phyloP scores from a whole-genome alignment of 1,139 yeast species.

The Arxiozyma slooffiae region DNA sequence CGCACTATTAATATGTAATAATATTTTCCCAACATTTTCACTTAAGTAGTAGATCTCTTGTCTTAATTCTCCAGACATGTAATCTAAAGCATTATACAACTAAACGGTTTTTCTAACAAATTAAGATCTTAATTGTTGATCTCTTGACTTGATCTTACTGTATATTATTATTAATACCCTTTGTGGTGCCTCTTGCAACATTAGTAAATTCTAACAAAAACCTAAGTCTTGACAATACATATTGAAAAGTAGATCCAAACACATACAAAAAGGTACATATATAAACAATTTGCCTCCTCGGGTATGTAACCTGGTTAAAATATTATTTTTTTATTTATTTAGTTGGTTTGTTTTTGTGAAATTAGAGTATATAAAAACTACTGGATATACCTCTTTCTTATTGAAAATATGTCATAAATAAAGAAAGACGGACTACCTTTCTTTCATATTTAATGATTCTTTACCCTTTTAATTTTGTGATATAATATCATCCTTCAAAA shows the following conservation, averaged over 20 bases:
- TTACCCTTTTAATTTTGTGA: background rate
- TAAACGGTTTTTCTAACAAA: conserved; percentile 23
- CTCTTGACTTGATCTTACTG: conserved; percentile 26
- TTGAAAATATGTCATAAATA: too few species aligned
- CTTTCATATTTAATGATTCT: background rate
- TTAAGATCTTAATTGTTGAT: conserved; percentile 21
- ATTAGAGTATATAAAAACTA: background rate
- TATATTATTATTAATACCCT: conserved; percentile 33
- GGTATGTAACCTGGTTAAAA: too few species aligned
- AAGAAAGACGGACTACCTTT: background rate
- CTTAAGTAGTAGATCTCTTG: conserved; percentile 26
- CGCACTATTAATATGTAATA: conserved; percentile 24
- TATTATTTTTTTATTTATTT: too few species aligned
- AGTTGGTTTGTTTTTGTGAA: too few species aligned
- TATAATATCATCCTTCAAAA: background rate
- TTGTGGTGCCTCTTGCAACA: conserved; percentile 33
- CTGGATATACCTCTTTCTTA: background rate
- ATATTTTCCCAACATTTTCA: conserved; percentile 25
- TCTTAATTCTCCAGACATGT: conserved; percentile 17
- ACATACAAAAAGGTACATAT: background rate
- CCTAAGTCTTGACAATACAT: background rate
- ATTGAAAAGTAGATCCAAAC: background rate
- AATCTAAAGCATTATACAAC: conserved; percentile 21
- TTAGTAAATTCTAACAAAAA: background rate
- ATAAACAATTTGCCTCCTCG: too few species aligned